Base-by-base conservation (phyloP, 164 flowering plant species). In the Umbellularia californica region DNA sequence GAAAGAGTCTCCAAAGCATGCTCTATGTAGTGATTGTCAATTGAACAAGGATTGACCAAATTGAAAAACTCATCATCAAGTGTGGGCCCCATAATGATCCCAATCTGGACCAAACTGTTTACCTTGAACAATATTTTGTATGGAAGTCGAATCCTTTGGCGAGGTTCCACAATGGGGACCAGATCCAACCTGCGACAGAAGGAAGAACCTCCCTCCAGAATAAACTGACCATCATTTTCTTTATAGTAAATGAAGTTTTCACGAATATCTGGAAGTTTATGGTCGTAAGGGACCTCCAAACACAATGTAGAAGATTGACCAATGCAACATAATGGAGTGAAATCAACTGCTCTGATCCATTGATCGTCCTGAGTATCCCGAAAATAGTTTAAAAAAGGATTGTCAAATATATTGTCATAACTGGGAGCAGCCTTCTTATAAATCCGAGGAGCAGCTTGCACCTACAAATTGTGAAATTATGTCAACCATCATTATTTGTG, bases 231-330 rank as follows among this genome's bases (percentile, higher is more conserved):
- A 1, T 77, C 81, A 78, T 69, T 76, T 81, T 90, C 89, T 76
- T 81, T 80, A 62, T 87, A 89, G 50, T 72, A 75, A 27, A 72
- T 75, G 77, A 89, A 90, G 58, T 80, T 77, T 63, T 87, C 83
- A 14, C 64, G 58, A 35, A 95, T 83, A 77, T 85, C 73, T 20
- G 96, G 90, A 72, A 92, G 82, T 5, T 72, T 15, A 50, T 76
- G 68, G 27, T 72, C 77, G 65, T 28, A 2, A 50, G 93, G 87
- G 71, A 95, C 82, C 85, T 91, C 89, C 77, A 93, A 70, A 75
- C 99, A 95, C 60, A 93, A n/a, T 27, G 84, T 78, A 52, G 95
- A 88, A 28, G 98, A 95, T 35, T 92, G 97, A 2, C 99, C 99
- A 68, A 95, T 86, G n/a, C 76, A 76, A 70, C 69, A 75, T 1